Percentiles rank a stretch among this genome's conserved stretches.
Evolutionary conservation across 2,329 filamentous ascomycete genomes (phyloP).

Genomic region (Didymella glomerata): DNA sequence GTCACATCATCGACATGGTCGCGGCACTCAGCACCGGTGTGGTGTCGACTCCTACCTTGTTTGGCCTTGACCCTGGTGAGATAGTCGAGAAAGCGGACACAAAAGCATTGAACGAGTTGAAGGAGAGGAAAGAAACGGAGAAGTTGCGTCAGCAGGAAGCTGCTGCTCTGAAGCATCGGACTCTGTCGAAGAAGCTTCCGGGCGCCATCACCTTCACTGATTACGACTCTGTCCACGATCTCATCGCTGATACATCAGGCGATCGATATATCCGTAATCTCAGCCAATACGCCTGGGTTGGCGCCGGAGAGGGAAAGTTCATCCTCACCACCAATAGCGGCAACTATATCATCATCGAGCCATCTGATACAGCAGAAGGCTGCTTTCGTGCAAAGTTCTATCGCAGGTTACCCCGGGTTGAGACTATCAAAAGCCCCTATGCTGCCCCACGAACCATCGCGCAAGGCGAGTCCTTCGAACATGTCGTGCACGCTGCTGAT

Average conservation of each 20-base stretch:
- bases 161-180: constrained; percentile 71
- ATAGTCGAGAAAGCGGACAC: constrained; percentile 73
- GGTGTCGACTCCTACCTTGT: constrained; percentile 88
- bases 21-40: constrained; percentile 84
- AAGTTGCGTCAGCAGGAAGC: constrained; percentile 58
- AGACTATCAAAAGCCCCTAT: constrained; percentile 63
- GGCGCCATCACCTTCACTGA: constrained; percentile 80
- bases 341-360: constrained; percentile 67
- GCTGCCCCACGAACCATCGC: constrained; percentile 75
- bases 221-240: constrained; percentile 89
- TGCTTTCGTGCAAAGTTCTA: constrained; percentile 54
- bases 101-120: constrained; percentile 67
- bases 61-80: constrained; percentile 86
- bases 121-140: constrained; percentile 57
- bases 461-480: constrained; percentile 69
- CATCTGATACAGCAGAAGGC: constrained; percentile 52
- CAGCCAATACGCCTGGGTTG: constrained; percentile 84
- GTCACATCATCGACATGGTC: constrained; percentile 96
- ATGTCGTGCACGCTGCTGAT: constrained; percentile 85
- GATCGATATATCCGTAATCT: constrained; percentile 81
- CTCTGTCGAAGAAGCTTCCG: constrained; percentile 34
- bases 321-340: constrained; percentile 70
- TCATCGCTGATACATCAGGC: constrained; percentile 81
- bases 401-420: constrained; percentile 48
- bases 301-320: constrained; percentile 73